Evolutionary conservation across 2,329 filamentous ascomycete genomes (phyloP).

Genomic region (Arthrobotrys megalospora): DNA sequence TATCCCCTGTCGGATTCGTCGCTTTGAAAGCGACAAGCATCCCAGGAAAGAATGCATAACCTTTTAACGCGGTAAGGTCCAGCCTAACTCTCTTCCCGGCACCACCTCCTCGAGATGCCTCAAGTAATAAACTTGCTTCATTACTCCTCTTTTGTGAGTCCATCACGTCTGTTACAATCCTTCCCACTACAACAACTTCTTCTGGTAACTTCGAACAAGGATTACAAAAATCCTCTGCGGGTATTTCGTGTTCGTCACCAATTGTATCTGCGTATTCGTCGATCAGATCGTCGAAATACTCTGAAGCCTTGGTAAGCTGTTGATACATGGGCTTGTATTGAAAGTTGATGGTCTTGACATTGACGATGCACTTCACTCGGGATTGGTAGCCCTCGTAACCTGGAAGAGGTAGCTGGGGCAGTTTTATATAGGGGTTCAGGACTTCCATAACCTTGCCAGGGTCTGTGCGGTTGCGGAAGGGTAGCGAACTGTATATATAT

Average conservation of each 20-base stretch:
- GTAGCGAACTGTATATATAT: conserved; percentile 69
- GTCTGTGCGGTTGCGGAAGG: conserved; percentile 83
- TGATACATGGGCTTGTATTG: conserved; percentile 93
- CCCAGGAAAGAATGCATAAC: conserved; percentile 90
- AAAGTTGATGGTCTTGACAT: conserved; percentile 91
- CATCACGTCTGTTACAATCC: conserved; percentile 88
- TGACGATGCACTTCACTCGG: conserved; percentile 79
- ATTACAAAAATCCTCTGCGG: conserved; percentile 85
- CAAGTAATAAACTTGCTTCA: conserved; percentile 84
- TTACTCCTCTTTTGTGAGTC: conserved; percentile 83
- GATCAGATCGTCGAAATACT: conserved; percentile 94
- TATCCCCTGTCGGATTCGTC: conserved; percentile 86
- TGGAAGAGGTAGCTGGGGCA: conserved; percentile 74
- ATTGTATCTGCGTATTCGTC: conserved; percentile 86
- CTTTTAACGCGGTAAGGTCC: conserved; percentile 78
- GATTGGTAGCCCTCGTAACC: conserved; percentile 76
- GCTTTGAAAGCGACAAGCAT: conserved; percentile 91
- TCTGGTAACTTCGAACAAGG: conserved; percentile 79
- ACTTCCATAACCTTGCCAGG: conserved; percentile 86
- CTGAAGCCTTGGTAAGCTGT: conserved; percentile 92
- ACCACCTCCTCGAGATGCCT: conserved; percentile 87
- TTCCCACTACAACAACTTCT: conserved; percentile 89
- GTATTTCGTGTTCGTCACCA: conserved; percentile 80
- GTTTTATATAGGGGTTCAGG: conserved; percentile 80
- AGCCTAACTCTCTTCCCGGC: conserved; percentile 86